Evolutionary conservation across 768 basidiomycete species (phyloP), one percentile per base, ranked within the genome.

Genomic region (Collybia sordida): DNA sequence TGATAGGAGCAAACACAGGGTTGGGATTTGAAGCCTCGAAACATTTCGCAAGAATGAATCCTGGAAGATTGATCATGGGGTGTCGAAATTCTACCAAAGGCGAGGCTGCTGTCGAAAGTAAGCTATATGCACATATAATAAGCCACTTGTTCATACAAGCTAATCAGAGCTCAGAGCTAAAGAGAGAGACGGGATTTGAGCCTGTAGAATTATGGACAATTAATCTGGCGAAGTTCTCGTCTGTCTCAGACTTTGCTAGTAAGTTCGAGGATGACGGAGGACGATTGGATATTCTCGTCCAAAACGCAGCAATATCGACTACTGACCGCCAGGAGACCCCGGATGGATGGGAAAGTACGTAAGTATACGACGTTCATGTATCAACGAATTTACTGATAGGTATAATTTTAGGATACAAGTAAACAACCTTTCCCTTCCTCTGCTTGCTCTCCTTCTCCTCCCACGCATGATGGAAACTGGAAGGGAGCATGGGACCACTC

Each of bases 1-100:
- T 84, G 18, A 69, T 72, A 24, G 73, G 71, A 4, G 77, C 80
- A 2, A 84, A 84, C 54, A 67, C 67, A 18, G 83, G 79, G 1
- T 48, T 80, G 3, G 79, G 79, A 0, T 69, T 77, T 34, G 76
- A 79, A 52, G 69, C 75, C 1, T 62, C 71, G 5, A 74, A 71
- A 47, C 72, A 78, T 48, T 73, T 80, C 38, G 75, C 75, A 0
- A 39, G 52, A 1, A 75, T 78, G 77, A 69, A 69, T 38, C 66
- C 77, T 18, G 68, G 45, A 0, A 64, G 61, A 37, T 59, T 77
- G 3, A 67, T 78, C 17, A 25, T 78, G 12, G 73, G 63, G 3
- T 77, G 73, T 52, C 58, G 75, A 14, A 70, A 51, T 43, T 42
- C 67, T 41, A 53, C 57, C 15, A 72, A 67, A 47, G 74, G 72